Percentiles rank a stretch among this genome's conserved stretches.
Evolutionary conservation across 208 protist species (phyloP).

Genomic region (Borovskyia barvae): DNA sequence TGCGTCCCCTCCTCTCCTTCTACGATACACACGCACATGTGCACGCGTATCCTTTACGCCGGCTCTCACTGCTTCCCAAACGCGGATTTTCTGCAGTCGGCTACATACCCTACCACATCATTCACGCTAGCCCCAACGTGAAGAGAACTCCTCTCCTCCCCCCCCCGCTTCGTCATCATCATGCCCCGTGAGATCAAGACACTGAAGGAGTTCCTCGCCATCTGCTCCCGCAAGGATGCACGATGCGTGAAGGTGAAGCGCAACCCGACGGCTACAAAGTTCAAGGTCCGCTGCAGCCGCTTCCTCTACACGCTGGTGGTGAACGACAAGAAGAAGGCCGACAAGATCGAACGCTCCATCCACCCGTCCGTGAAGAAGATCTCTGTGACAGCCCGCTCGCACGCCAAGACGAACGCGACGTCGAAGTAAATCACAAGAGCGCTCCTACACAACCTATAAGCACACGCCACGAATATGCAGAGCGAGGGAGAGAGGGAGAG

Average conservation of each 20-base stretch:
- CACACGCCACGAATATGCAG: no score
- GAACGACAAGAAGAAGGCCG: constrained; percentile 90
- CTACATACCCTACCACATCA: no score
- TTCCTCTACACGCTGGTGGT: constrained; percentile 93
- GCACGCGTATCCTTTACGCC: neutral
- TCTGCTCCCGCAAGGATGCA: constrained; percentile 91
- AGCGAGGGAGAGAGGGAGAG: no score
- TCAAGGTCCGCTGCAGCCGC: constrained; percentile 93
- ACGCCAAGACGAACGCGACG: constrained; percentile 88
- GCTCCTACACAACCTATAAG: no score
- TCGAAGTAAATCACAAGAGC: no score
- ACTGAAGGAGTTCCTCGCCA: constrained; percentile 92
- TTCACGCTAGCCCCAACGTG: no score
- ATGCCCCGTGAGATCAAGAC: constrained; percentile 92
- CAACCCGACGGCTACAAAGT: constrained; percentile 88
- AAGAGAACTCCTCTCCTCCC: no score
- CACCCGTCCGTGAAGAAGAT: constrained; percentile 90
- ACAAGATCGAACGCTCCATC: constrained; percentile 91
- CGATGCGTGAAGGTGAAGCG: constrained; percentile 93
- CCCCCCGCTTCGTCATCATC: no score
- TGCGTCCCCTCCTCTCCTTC: neutral
- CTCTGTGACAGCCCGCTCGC: constrained; percentile 74
- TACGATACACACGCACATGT: neutral
- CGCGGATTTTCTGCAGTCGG: no score
- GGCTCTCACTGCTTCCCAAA: no score